Base-by-base conservation (phyloP, 306 rosid species). In the Citrullus mucosospermus region DNA sequence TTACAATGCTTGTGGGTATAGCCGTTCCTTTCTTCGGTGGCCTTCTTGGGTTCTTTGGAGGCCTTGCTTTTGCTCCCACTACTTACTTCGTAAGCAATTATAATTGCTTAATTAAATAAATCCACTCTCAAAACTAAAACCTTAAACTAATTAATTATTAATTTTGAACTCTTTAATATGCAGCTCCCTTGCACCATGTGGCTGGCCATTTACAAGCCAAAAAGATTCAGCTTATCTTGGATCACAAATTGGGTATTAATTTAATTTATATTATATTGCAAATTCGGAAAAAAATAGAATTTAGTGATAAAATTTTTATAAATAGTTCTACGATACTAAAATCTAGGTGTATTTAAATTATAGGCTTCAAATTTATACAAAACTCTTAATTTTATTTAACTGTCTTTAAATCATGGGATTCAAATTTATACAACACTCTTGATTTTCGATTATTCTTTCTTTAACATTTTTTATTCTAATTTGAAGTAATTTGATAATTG, bases 141-240 rank as follows among this genome's bases (percentile, higher is more conserved):
- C 25, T n/a, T 2, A 56, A 53, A 16, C 39, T 5, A 36, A 36
- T 36, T 36, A 5, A 36, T 5, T 36, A 36, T 36, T 36, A 36
- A 44, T 9, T 44, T 44, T 9, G 12, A 44, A 12, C 54, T 48
- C 54, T 16, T 53, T 6, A 53, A 48, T 17, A 1, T 53, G 81
- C 87, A 91, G 98, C 87, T 93, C 15, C 98, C 98, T 2, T 93
- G 98, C 84, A 81, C 87, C 65, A 90, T 91, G 79, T 93, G 98
- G 98, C 89, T 93, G 7, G 81, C 51, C 55, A 32, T 93, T 79
- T 54, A 74, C 85, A 89, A 91, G 63, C 98, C 98, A 6, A 87
- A 41, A 77, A 81, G 16, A 68, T 93, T 87, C 83, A 28, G 89
- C 75, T 72, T 85, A 60, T 89, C 97, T 73, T 93, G 98, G 98